A percentile compares a stretch with the other conserved stretches of the same genome.
phyloP scores from a whole-genome alignment of 148 eudicot species.

The Euryodendron excelsum region DNA sequence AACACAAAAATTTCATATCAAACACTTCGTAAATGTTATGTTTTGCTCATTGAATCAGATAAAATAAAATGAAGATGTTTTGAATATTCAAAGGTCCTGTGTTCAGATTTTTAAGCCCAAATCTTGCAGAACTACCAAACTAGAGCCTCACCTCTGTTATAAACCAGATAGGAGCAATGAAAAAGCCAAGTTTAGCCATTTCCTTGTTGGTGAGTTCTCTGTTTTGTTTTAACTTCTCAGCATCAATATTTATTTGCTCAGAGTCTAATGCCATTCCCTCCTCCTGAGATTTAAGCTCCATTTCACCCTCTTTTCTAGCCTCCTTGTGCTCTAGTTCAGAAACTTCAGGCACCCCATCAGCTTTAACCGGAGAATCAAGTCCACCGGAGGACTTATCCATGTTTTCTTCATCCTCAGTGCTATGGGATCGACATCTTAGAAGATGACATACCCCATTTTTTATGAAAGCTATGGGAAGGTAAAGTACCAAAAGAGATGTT shows the following conservation, averaged over 20 bases:
- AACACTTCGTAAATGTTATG: background rate
- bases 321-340: conserved; percentile 53
- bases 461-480: conserved; percentile 74
- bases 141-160: conserved; percentile 56
- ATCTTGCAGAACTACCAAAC: background rate
- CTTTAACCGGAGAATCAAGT: conserved; percentile 50
- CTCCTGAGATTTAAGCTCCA: conserved; percentile 41
- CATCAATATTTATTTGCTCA: conserved; percentile 16
- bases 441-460: conserved; percentile 60
- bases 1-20: background rate
- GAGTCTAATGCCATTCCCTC: conserved; percentile 54
- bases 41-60: background rate
- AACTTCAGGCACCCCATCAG: conserved; percentile 42
- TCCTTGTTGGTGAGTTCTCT: conserved; percentile 62
- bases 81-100: too few species aligned
- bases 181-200: conserved; percentile 65
- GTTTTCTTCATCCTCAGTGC: conserved; percentile 29
- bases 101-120: too few species aligned
- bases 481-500: conserved; percentile 85
- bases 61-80: too few species aligned
- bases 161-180: conserved; percentile 87
- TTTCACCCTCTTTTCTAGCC: conserved; percentile 46
- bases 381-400: conserved; percentile 33
- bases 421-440: conserved; percentile 47
- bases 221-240: conserved; percentile 28